A percentile compares a stretch with the other conserved stretches of the same genome.
Evolutionary conservation across 2,329 filamentous ascomycete genomes (phyloP).

Genomic region (Teratosphaeria gauchensis): DNA sequence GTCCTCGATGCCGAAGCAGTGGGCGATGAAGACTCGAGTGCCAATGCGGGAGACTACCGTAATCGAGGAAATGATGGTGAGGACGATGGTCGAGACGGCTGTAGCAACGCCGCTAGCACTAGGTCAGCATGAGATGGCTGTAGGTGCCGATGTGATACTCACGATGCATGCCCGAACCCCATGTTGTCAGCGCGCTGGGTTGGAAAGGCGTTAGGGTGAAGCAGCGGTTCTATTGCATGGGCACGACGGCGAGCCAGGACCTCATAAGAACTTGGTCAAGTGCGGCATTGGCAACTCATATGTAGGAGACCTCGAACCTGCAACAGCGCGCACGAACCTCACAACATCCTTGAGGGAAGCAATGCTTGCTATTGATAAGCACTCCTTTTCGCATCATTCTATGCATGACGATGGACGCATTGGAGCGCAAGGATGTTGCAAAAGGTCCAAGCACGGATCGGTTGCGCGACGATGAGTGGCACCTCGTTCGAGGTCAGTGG

Average conservation of each 20-base stretch:
- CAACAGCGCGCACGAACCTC: too few relatives aligned
- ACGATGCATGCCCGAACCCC: not conserved
- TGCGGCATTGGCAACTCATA: too few relatives aligned
- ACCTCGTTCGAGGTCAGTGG: not conserved
- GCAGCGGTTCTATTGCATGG: not conserved
- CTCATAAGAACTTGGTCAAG: not conserved
- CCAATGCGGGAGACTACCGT: not conserved
- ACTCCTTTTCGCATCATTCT: not conserved
- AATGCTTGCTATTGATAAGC: not conserved
- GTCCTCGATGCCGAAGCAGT: constrained; percentile 15
- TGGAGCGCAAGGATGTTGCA: not conserved
- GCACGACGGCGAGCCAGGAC: not conserved
- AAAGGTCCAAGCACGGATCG: not conserved
- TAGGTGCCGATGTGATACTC: not conserved
- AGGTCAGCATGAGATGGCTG: not conserved
- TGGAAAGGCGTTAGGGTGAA: not conserved
- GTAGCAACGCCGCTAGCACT: not conserved
- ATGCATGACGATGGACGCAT: not conserved
- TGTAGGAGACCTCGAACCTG: too few relatives aligned
- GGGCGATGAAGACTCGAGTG: not conserved
- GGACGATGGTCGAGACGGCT: not conserved
- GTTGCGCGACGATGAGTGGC: not conserved
- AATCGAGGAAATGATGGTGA: not conserved
- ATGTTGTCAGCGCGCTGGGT: not conserved
- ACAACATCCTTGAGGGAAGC: too few relatives aligned